phyloP scores from a whole-genome alignment of 169 alveolate species.

The Cryptosporidium viatorum region DNA sequence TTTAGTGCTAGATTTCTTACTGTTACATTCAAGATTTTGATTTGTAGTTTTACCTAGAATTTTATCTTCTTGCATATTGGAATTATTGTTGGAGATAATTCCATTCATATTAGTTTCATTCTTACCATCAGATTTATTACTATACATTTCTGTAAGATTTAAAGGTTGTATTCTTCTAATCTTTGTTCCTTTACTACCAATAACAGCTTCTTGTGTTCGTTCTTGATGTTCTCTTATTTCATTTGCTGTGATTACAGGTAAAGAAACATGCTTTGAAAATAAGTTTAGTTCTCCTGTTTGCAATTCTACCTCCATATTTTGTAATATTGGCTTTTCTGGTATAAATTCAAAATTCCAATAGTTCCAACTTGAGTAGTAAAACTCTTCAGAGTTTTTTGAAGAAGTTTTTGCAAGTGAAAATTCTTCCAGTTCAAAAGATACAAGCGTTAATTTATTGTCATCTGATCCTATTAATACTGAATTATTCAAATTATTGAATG shows the following conservation, averaged over 20 bases:
- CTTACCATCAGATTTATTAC: not conserved
- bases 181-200: constrained; percentile 53
- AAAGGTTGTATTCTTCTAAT: constrained; percentile 63
- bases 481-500: constrained; percentile 35
- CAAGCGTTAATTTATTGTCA: constrained; percentile 46
- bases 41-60: not conserved
- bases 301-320: not conserved
- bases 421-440: constrained; percentile 53
- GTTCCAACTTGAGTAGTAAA: constrained; percentile 31
- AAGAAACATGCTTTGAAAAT: constrained; percentile 1
- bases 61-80: not conserved
- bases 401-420: constrained; percentile 41
- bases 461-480: constrained; percentile 61
- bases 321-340: constrained; percentile 29
- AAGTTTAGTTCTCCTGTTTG: not conserved
- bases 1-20: not conserved
- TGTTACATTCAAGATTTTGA: not conserved
- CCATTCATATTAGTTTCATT: not conserved
- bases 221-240: constrained; percentile 61
- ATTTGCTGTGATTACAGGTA: constrained; percentile 38
- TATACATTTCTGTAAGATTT: constrained; percentile 29
- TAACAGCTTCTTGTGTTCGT: constrained; percentile 42
- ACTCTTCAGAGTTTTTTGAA: not conserved
- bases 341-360: constrained; percentile 40
- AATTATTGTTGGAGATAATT: not conserved